Base-by-base conservation (phyloP, 768 basidiomycete species). In the Amanita pallidorosea region DNA sequence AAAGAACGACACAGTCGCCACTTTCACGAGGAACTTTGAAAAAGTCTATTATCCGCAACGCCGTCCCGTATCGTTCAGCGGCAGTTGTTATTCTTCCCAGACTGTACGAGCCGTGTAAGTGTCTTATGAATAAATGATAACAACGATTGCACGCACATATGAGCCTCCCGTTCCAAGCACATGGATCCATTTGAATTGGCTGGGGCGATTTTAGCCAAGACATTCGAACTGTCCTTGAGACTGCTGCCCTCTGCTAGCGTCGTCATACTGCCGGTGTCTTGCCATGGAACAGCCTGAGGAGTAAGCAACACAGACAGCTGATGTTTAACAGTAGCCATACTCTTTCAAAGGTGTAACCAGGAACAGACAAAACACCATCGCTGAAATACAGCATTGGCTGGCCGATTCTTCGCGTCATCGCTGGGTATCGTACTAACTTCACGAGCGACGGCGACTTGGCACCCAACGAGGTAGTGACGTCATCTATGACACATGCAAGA, bases 251-350 rank as follows among this genome's bases (percentile, higher is more conserved):
- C 82, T 0, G 80, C 81, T 43, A 87, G 65, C 31, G 77, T 65
- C 0, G 84, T 85, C 72, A 81, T 75, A 53, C 81, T 81, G 47
- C 84, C 84, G 0, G 83, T 85, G 60, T 87, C 84, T 52, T 80
- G 73, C 84, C 84, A 87, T 65, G 69, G 73, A 17, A 67, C 60
- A 18, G 79, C 82, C 82, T 85, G 15, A 47, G 37, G 18, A 52
- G 43, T 36, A 8, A 27, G 34, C 27, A 7, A 27, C 23, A 45
- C 12, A 9, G 27, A 45, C 33, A 35, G 43, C 31, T 31, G 5
- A 3, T 5, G 8, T 22, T 40, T 48, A 45, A 37, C 40, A 53
- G 33, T 48, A 31, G 11, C 11, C 33, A 15, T 46, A 80, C 83
- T 74, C 79, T 80, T 57, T 83, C 81, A 57, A 86, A 84, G 0